Evolutionary conservation across 2,329 filamentous ascomycete species (phyloP).

Genomic region (Sarocladium strictum): DNA sequence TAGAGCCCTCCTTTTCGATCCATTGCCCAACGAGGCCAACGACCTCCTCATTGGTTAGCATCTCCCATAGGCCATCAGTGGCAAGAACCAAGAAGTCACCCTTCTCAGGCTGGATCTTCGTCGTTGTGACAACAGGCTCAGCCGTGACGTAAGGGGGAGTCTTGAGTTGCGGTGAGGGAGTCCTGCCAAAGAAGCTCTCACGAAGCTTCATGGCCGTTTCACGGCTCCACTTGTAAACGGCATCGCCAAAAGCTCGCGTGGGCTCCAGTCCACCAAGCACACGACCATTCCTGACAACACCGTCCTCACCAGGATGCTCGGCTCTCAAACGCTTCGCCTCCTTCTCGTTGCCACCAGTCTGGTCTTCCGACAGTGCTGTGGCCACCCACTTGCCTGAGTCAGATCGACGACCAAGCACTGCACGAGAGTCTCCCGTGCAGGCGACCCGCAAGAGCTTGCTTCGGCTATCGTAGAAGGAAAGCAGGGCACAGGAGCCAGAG

Average conservation of each 20-base stretch:
- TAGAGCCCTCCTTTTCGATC: conserved; percentile 70
- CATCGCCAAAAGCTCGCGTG: conserved; percentile 90
- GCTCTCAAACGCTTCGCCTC: conserved; percentile 78
- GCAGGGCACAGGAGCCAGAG: conserved; percentile 92
- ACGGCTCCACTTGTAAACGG: conserved; percentile 90
- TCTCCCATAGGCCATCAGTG: conserved; percentile 96
- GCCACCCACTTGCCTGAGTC: conserved; percentile 85
- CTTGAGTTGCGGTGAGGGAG: conserved; percentile 68
- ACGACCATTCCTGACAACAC: conserved; percentile 82
- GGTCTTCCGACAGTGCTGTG: conserved; percentile 82
- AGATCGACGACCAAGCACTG: conserved; percentile 77
- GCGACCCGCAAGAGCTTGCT: conserved; percentile 87
- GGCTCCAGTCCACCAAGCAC: conserved; percentile 90
- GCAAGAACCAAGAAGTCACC: conserved; percentile 96
- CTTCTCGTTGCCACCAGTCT: conserved; percentile 83
- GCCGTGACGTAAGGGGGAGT: conserved; percentile 97
- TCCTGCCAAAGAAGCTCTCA: conserved; percentile 79
- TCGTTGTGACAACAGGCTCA: conserved; percentile 90
- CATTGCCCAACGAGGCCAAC: conserved; percentile 94
- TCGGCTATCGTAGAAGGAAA: conserved; percentile 91
- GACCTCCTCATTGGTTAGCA: conserved; percentile 97
- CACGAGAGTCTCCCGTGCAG: conserved; percentile 93
- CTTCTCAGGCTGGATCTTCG: conserved; percentile 79
- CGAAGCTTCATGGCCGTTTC: conserved; percentile 81
- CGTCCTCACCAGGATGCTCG: conserved; percentile 82